Conservation (phyloP, 1,284 basidiomycete species). For the Cutaneotrichosporon mucoides region DNA sequence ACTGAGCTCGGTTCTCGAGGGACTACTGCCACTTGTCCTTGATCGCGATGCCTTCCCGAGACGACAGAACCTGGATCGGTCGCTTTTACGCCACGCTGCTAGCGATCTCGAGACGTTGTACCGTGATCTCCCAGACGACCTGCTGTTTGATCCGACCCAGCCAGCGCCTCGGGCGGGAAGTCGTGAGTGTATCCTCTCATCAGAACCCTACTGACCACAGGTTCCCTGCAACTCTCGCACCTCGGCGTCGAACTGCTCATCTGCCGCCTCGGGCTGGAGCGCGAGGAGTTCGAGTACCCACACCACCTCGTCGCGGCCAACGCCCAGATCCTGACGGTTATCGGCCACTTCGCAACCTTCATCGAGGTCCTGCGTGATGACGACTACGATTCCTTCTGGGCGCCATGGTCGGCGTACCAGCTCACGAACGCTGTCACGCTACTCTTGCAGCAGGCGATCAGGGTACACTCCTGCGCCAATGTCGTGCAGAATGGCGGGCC, state of each 20-base stretch:
- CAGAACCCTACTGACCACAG: background rate
- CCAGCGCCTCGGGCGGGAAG: background rate
- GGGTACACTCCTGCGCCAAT: constrained; percentile 6
- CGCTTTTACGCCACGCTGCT: constrained; percentile 11
- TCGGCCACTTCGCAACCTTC: constrained; percentile 10
- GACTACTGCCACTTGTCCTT: constrained; percentile 15
- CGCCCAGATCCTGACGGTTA: constrained; percentile 6
- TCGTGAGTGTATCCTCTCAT: background rate
- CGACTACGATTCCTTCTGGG: constrained; percentile 13
- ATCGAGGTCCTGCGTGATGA: constrained; percentile 7
- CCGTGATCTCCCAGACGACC: constrained; percentile 13
- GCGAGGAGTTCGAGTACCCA: constrained; percentile 13
- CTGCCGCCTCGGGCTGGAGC: constrained; percentile 18
- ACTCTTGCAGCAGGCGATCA: constrained; percentile 16
- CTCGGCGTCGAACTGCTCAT: constrained; percentile 15
- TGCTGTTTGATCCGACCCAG: constrained; percentile 6
- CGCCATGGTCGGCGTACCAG: constrained; percentile 15
- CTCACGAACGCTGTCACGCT: constrained; percentile 16
- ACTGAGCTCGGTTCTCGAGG: constrained; percentile 13
- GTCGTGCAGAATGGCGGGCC: background rate
- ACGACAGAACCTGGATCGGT: constrained; percentile 5
- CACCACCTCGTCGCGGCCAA: constrained; percentile 6
- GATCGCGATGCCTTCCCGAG: constrained; percentile 6
- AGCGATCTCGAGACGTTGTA: constrained; percentile 17
- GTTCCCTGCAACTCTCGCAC: constrained; percentile 16